Evolutionary conservation across 352 stramenopile genomes (phyloP).

Genomic region (Phytophthora colocasiae): DNA sequence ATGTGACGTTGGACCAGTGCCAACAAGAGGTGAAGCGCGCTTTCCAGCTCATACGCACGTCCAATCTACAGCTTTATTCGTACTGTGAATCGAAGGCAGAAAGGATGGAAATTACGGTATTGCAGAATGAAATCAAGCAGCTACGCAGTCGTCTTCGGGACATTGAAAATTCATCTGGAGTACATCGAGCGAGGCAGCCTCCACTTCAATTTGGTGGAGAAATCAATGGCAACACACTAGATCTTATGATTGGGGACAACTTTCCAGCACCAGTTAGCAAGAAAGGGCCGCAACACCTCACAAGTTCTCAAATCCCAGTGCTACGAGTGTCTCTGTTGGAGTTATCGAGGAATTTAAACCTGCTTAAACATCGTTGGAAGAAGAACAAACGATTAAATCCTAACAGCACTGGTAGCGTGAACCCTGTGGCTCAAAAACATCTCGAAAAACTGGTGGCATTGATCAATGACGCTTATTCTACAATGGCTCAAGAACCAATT

Average conservation of each 20-base stretch:
- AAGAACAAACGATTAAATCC: conserved; percentile 54
- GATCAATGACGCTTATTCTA: conserved; percentile 78
- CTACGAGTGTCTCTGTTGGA: conserved; percentile 78
- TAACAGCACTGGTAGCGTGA: conserved; percentile 38
- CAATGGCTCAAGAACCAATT: conserved; percentile 60
- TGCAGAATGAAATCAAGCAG: conserved; percentile 63
- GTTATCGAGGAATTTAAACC: conserved; percentile 73
- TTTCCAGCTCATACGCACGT: conserved; percentile 70
- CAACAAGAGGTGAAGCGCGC: conserved; percentile 72
- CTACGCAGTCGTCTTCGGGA: conserved; percentile 49
- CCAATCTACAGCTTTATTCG: conserved; percentile 70
- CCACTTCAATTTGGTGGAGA: conserved; percentile 25
- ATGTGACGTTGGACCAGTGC: conserved; percentile 67
- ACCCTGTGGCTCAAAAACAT: conserved; percentile 67
- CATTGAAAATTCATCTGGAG: conserved; percentile 22
- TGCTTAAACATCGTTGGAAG: conserved; percentile 68
- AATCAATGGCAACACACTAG: background rate
- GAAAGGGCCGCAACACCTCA: conserved; percentile 37
- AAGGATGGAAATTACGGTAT: conserved; percentile 45
- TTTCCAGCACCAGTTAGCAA: background rate
- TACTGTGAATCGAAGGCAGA: conserved; percentile 74
- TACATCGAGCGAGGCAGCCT: conserved; percentile 18
- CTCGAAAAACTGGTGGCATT: conserved; percentile 72
- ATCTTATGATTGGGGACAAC: conserved; percentile 27
- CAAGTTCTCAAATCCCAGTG: conserved; percentile 58